These are phyloP conservation scores for Aspergillus indologenus DNA, from an alignment of 495 filamentous ascomycete genomes.

Conservation along the genomic window DNA sequence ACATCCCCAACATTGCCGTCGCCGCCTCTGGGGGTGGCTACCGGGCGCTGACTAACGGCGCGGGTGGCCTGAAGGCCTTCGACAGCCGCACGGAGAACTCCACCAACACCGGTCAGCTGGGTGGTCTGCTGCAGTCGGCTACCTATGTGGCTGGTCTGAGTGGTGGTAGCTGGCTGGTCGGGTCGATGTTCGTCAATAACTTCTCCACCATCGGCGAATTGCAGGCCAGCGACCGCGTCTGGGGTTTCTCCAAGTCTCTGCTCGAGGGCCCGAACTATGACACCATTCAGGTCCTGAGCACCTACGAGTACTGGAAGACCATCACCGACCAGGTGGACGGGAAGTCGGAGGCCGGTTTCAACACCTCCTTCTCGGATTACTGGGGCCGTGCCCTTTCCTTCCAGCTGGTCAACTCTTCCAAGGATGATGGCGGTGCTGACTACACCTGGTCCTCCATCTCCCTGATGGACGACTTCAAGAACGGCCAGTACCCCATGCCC, in stretches of 20 bases:
- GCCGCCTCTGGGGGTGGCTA: conserved; percentile 67
- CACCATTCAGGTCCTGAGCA: conserved; percentile 44
- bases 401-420: conserved; percentile 72
- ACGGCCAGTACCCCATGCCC: conserved; percentile 70
- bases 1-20: conserved; percentile 58
- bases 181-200: conserved; percentile 83
- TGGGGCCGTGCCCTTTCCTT: conserved; percentile 74
- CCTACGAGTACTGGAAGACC: conserved; percentile 61
- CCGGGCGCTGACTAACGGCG: conserved; percentile 78
- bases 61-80: conserved; percentile 75
- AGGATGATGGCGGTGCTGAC: conserved; percentile 60
- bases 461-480: conserved; percentile 58
- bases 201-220: conserved; percentile 68
- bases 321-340: conserved; percentile 56
- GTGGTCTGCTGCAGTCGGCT: conserved; percentile 74
- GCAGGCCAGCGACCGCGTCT: conserved; percentile 54
- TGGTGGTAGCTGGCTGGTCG: conserved; percentile 87
- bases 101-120: conserved; percentile 64
- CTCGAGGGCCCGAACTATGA: conserved; percentile 56
- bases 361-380: conserved; percentile 78
- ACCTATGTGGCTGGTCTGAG: conserved; percentile 84
- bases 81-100: conserved; percentile 68
- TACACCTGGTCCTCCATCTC: conserved; percentile 89
- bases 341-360: conserved; percentile 69
- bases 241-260: conserved; percentile 74